Percentiles rank a stretch among this genome's conserved stretches.
Conservation (phyloP, 257 asterid genomes). For the Gentiana dahurica region DNA sequence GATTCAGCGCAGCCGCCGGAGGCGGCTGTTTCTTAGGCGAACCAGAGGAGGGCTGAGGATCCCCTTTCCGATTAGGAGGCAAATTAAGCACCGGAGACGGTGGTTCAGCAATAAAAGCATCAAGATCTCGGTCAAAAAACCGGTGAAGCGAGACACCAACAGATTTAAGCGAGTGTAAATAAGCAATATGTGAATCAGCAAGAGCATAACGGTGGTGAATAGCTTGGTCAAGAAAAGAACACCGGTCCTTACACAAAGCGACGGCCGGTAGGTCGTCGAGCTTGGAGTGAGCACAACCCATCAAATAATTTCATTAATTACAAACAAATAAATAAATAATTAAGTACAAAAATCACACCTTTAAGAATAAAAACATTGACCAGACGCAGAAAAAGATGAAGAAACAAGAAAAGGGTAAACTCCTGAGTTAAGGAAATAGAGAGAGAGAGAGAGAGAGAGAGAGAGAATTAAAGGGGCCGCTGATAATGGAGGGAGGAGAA, state of each 20-base stretch:
- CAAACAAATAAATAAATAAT: conserved; percentile 1
- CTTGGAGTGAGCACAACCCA: conserved; percentile 91
- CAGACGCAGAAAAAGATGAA: background rate
- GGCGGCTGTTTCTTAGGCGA: conserved; percentile 21
- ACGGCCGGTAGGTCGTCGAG: conserved; percentile 88
- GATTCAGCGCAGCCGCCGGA: conserved; percentile 21
- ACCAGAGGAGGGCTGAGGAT: conserved; percentile 29
- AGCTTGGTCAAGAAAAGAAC: conserved; percentile 72
- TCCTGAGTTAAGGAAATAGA: conserved; percentile 21
- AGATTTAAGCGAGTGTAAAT: conserved; percentile 56
- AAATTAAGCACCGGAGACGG: conserved; percentile 59
- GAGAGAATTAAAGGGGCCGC: background rate
- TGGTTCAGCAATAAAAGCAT: conserved; percentile 12
- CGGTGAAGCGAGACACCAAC: conserved; percentile 59
- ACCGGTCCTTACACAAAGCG: conserved; percentile 72
- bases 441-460: background rate
- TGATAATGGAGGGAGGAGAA: conserved; percentile 8
- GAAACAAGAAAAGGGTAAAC: conserved; percentile 22
- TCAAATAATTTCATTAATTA: conserved; percentile 5
- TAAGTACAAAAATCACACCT: background rate
- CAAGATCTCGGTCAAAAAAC: conserved; percentile 58
- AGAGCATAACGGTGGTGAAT: conserved; percentile 67
- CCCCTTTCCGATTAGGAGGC: conserved; percentile 44
- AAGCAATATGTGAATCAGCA: conserved; percentile 75
- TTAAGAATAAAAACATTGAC: background rate